Base-by-base conservation (phyloP, 345 rosid genomes). In the Firmiana major region DNA sequence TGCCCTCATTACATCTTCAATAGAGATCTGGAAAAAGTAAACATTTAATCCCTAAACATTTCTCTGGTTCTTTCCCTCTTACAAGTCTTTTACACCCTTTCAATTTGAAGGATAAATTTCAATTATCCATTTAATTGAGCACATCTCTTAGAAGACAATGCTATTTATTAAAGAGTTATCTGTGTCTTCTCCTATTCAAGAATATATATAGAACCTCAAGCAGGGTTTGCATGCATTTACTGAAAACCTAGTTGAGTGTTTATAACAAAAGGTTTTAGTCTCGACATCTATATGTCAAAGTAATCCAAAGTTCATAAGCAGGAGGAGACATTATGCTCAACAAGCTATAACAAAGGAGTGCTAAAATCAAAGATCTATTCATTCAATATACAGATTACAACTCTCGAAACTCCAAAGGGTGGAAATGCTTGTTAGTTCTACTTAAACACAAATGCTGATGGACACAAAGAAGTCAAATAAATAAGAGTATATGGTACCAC, bases 1-100 rank as follows among this genome's bases (percentile, higher is more conserved):
- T 55, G 99, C 92, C 80, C 84, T 89, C 87, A 81, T 43, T 22
- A 65, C 95, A 84, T 93, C 91, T 85, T 93, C 90, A 22, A 84
- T 59, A 22, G 62, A 76, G 38, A 92, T 79, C 97, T 94, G 81
- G 43, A 59, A 66, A 16, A 77, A 72, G 1, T 26, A 77, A 72
- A 66, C 22, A 46, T 11, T 40, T 63, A 54, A 71, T 38, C 1
- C 21, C 4, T 16, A 28, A 49, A 49, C 26, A 49, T 49, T 48
- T 22, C 9, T 70, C 10, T 4, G 7, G 15, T 68, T 58, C 40
- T 48, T 48, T 16, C 16, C 49, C 6, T 15, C 17, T 24, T 24
- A 48, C 40, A 48, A 46, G 58, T 48, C 16, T 3, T 68, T 46
- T 69, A 69, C 40, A 48, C 58, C 42, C 58, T 69, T 69, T 48